phyloP scores from a whole-genome alignment of 2,329 filamentous ascomycete species.

The Septoria petroselini region DNA sequence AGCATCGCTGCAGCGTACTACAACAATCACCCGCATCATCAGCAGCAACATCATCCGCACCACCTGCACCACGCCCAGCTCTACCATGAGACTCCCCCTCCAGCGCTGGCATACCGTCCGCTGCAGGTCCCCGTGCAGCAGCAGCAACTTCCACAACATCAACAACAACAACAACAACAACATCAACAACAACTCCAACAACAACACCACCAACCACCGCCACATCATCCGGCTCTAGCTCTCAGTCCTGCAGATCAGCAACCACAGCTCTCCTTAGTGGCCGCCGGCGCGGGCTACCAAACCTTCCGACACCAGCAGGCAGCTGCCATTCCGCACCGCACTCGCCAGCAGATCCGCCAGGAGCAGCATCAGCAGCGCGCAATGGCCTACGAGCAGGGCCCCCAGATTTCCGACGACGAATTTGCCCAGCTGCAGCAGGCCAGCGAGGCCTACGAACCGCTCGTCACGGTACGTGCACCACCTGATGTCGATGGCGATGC shows the following conservation, averaged over 20 bases:
- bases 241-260: conserved; percentile 20
- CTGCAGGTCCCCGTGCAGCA: conserved; percentile 42
- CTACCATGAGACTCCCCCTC: conserved; percentile 36
- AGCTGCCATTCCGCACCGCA: conserved; percentile 24
- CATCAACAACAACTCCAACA: conserved; percentile 19
- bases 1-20: conserved; percentile 28
- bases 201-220: conserved; percentile 19
- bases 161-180: conserved; percentile 13
- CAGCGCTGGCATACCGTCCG: conserved; percentile 39
- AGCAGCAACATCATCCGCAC: conserved; percentile 20
- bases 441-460: conserved; percentile 59
- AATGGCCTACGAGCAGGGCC: conserved; percentile 39
- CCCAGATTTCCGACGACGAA: conserved; percentile 48
- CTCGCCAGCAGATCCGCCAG: conserved; percentile 26
- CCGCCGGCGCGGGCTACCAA: conserved; percentile 27
- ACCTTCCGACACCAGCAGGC: conserved; percentile 25
- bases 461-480: conserved; percentile 51
- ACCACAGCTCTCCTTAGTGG: conserved; percentile 28
- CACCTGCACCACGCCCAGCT: conserved; percentile 22
- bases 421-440: conserved; percentile 61
- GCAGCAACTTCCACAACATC: conserved; percentile 22
- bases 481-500: conserved; percentile 18
- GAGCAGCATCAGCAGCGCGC: conserved; percentile 24
- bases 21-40: conserved; percentile 23
- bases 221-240: too few relatives aligned